Evolutionary conservation across 164 flowering plant genomes (phyloP), one percentile per base, ranked within the genome.

Genomic region (Dillenia turbinata): DNA sequence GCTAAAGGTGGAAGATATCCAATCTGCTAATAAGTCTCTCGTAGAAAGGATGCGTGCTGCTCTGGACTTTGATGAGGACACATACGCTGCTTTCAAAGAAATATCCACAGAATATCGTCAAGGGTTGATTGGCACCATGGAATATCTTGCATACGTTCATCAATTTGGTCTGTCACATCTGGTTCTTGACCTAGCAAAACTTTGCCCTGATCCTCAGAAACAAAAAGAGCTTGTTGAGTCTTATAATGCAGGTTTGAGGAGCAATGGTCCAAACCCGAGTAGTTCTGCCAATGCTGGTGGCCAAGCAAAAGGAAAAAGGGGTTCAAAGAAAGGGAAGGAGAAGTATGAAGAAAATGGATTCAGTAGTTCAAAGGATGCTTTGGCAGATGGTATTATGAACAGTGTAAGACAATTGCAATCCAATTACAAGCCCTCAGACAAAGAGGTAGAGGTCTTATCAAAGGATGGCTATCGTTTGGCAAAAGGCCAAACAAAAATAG

Each of bases 161-260:
- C 81, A 84, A 66, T 91, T 83, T 77, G 93, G 92, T 17, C 72
- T 94, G 67, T 70, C 85, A 43, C 95, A 94, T 78, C 89, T 91
- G 61, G 79, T 89, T 74, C 76, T 75, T 71, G 97, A 94, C 57
- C 75, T 94, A 74, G 97, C 95, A 57, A 78, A 83, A 22, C 87
- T 94, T 26, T 85, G 83, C 17, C 98, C 98, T 65, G 88, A 94
- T 78, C 16, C 81, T 58, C 74, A 66, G 74, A 91, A 86, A 73
- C 96, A 86, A 81, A 87, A 67, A 69, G 95, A 86, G 66, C 86
- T 94, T 13, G 43, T 91, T 49, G 93, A 90, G 9, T 69, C 82
- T 17, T 78, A 90, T 67, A 87, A 83, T 74, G 74, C 79, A 40
- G 76, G 75, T 64, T 52, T 79, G 62, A 56, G 49, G 56, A 57